Base-by-base conservation (phyloP, 345 rosid species). In the Carallia pectinifolia region DNA sequence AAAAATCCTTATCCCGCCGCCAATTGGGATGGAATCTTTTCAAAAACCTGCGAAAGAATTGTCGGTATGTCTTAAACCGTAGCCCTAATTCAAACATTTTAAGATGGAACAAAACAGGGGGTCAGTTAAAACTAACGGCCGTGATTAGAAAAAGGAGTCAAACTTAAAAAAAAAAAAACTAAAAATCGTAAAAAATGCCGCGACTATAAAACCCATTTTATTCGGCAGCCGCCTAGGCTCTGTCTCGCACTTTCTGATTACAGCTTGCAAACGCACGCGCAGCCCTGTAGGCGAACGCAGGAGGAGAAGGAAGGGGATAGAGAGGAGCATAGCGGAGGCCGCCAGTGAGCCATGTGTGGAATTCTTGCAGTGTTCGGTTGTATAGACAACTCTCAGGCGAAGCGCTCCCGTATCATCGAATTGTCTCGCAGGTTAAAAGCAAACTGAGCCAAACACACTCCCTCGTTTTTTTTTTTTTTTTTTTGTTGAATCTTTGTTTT, bases 341-440 rank as follows among this genome's bases (percentile, higher is more conserved):
- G n/a, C 44, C 71, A 12, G 55, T 33, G 72, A 70, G 79, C 81
- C 84, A 90, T 90, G 96, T 90, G 96, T 83, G 96, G 96, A 56
- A 90, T 90, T 62, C 91, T 90, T 29, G 93, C 96, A 29, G 93
- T 85, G 30, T 70, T 90, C 44, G 96, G 96, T 37, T 90, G 93
- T 79, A 31, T 69, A 34, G 91, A 90, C 72, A 83, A 67, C 82
- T 88, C 96, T 1, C 96, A 88, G 67, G 88, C 91, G 0, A 88
- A 86, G 81, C 96, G 96, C 48, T 81, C 96, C 61, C 96, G 96
- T 69, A 81, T 90, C 77, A 85, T 90, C 81, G 93, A 90, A 66
- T 79, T 90, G 64, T 90, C 96, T 74, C 85, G 96, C 56, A 82
- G 93, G 96, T 90, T 12, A 44, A 44, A 23, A 23, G 23, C 34